Evolutionary conservation across 257 asterid genomes (phyloP), one percentile per base, ranked within the genome.

Genomic region (Solanum ossicruentum): DNA sequence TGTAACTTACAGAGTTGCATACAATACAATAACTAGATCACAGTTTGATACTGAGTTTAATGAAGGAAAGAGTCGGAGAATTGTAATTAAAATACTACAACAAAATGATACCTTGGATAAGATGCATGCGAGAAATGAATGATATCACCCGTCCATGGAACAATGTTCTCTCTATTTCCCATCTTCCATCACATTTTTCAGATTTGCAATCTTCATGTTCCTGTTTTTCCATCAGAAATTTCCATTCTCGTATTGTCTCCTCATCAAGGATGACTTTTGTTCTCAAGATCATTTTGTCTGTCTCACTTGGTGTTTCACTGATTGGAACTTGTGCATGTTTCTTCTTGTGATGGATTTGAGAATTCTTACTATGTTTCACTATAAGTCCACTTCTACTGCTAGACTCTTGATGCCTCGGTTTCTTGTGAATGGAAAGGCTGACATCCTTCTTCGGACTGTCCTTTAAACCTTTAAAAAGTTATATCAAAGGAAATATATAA

Each of bases 41-140:
- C 45, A 57, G 80, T 66, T 82, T 23, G 75, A 56, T 72, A 65
- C 57, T 61, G 39, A 36, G 84, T 69, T 81, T n/a, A 58, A 75
- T 20, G 83, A 84, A 72, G 39, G 26, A 52, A 55, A 70, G 81
- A 21, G 77, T 67, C 32, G 12, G 83, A 60, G 36, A 75, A 81
- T 57, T 49, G 52, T 54, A 86, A 82, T 51, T 58, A 86, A 82
- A 77, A 75, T 41, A 52, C 70, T 49, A 21, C 57, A 21, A 84
- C 41, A 47, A 57, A 80, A 20, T 52, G 66, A 78, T 91, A 93
- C 95, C 97, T 93, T 92, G 97, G 78, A 92, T 91, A 73, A 92
- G 93, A 88, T 92, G 95, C 97, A 93, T 93, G 85, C 94, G 93
- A 52, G 93, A 94, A 83, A 93, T 92, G 86, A 93, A 93, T 28